These are phyloP conservation scores for Aphanomyces invadans DNA, from an alignment of 352 stramenopile species.

Conservation along the genomic window DNA sequence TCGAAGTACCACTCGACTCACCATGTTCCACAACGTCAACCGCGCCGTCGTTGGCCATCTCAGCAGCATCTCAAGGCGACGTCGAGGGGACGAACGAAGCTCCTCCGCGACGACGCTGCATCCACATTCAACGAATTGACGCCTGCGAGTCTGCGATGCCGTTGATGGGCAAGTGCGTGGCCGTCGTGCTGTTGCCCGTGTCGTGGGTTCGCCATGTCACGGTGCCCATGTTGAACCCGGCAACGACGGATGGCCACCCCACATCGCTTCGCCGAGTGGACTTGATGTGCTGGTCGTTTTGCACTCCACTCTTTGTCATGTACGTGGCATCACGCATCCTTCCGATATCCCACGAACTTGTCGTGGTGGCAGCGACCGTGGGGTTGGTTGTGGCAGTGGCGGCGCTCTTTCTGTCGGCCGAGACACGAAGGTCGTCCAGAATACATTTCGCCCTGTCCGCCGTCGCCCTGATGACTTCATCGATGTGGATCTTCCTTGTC, in stretches of 20 bases:
- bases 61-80: background rate
- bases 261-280: background rate
- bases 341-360: background rate
- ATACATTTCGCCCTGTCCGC: background rate
- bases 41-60: background rate
- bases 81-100: too few relatives aligned
- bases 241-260: slow-evolving; percentile 25
- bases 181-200: slow-evolving; percentile 63
- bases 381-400: background rate
- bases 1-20: background rate
- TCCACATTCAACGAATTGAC: too few relatives aligned
- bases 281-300: slow-evolving; percentile 3
- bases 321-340: background rate
- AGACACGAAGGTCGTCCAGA: background rate
- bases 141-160: too few relatives aligned
- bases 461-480: background rate
- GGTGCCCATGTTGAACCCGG: slow-evolving; percentile 66
- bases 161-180: slow-evolving; percentile 27
- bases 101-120: too few relatives aligned
- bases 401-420: background rate
- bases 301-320: slow-evolving; percentile 1
- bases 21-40: too few relatives aligned
- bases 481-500: slow-evolving; percentile 20
- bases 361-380: background rate
- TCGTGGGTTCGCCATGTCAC: slow-evolving; percentile 42